Base-by-base conservation (phyloP, 768 basidiomycete species). In the Chiua virens region DNA sequence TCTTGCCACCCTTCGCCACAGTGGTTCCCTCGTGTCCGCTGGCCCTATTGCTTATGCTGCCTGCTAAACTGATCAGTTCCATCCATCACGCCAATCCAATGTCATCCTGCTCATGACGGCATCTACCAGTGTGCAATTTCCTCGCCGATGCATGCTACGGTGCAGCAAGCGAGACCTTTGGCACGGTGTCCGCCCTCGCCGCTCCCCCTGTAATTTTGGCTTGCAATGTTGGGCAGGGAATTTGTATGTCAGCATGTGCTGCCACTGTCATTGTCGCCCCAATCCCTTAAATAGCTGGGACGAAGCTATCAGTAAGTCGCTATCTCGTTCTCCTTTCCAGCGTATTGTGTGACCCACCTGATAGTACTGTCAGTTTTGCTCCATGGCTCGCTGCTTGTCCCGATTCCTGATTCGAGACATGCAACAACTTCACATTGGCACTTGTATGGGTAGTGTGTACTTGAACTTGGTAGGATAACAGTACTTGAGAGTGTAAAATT, bases 211-310 rank as follows among this genome's bases (percentile, higher is more conserved):
- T 49, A 15, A 54, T 65, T 40, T 0, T 58, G 5, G 63, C n/a
- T 1, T 68, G 68, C 10, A 68, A 68, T 2, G 41, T 25, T 5
- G 64, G 3, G 5, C 34, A 64, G 1, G 68, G 67, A 3, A 44
- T 46, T 0, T 67, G 66, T 35, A 68, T 64, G 66, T 56, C 47
- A 0, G 46, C 60, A 4, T 67, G 66, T 7, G 66, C 66, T 1
- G 20, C n/a, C 7, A 36, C 40, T 1, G 59, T 58, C 2, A 54
- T 70, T 30, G 0, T 65, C 23, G 55, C 63, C 4, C 68, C 66
- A 5, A 61, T 27, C 21, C 66, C 56, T 17, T 70, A 47, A 67
- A 22, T 14, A 15, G 11, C 18, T 17, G 34, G 34, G 5, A 6
- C 17, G 6, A 17, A 34, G 34, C 17, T 34, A 34, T 17, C 34